Percentiles rank a stretch among this genome's conserved stretches.
Conservation (phyloP, 176 grass and related monocot species). For the Zoysia pacifica region DNA sequence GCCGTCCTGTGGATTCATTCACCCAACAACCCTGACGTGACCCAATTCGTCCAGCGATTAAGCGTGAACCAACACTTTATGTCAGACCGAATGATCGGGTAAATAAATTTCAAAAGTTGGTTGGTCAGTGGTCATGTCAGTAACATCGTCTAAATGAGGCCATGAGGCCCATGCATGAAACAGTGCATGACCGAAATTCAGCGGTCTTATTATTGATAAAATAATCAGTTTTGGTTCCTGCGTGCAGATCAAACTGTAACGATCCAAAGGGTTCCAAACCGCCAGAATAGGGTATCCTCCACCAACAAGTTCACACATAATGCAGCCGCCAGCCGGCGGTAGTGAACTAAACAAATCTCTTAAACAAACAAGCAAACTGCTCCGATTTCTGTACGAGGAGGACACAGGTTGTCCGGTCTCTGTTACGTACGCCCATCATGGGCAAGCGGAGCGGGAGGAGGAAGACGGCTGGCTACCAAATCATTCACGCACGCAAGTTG, state of each 20-base stretch:
- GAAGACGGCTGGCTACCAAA: background rate
- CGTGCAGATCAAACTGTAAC: background rate
- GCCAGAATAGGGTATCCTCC: too few relatives aligned
- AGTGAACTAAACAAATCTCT: background rate
- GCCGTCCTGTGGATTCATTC: background rate
- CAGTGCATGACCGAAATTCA: too few relatives aligned
- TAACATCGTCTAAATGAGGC: background rate
- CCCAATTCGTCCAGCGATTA: background rate
- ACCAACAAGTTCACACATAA: too few relatives aligned
- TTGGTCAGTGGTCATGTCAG: background rate
- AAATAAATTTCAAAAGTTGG: background rate
- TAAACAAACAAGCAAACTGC: background rate
- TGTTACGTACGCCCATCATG: slow-evolving; percentile 31
- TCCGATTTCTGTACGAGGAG: background rate
- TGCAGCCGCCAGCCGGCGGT: background rate
- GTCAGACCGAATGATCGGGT: background rate
- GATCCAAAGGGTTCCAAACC: too few relatives aligned
- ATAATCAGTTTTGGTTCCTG: background rate
- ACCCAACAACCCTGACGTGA: slow-evolving; percentile 6
- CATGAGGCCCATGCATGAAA: background rate
- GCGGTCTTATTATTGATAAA: too few relatives aligned
- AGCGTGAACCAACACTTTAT: background rate
- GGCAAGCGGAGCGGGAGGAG: background rate
- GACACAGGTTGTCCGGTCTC: slow-evolving; percentile 11
- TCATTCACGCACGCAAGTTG: slow-evolving; percentile 21